Evolutionary conservation across 441 rosid genomes (phyloP).

Genomic region (Daphne laureola): DNA sequence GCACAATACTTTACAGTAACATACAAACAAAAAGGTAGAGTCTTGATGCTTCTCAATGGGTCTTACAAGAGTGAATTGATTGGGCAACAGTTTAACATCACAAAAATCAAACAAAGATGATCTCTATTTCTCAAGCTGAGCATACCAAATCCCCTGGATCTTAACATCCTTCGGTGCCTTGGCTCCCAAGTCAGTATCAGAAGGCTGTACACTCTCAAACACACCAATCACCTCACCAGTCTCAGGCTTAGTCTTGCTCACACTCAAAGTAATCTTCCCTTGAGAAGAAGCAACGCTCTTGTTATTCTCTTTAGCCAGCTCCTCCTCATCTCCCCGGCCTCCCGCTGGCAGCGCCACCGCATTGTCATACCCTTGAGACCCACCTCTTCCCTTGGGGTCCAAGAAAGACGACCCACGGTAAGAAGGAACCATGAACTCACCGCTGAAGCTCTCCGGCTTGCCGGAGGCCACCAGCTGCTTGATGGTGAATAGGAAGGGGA

Average conservation of each 20-base stretch:
- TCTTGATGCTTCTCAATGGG: conserved; percentile 20
- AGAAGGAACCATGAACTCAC: conserved; percentile 70
- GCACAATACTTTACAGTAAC: conserved; percentile 8
- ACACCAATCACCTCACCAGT: conserved; percentile 71
- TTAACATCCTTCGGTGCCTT: conserved; percentile 72
- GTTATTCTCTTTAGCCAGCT: conserved; percentile 59
- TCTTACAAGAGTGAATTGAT: conserved; percentile 14
- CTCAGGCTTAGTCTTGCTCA: conserved; percentile 60
- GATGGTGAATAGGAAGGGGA: conserved; percentile 83
- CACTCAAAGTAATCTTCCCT: conserved; percentile 72
- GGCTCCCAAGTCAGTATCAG: conserved; percentile 83
- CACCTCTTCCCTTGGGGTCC: conserved; percentile 95
- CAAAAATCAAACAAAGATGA: conserved; percentile 27
- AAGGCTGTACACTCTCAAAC: conserved; percentile 79
- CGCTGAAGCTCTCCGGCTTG: conserved; percentile 66
- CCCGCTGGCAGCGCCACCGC: conserved; percentile 89
- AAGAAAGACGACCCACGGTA: conserved; percentile 82
- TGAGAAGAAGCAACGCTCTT: conserved; percentile 51
- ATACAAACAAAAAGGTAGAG: conserved; percentile 23
- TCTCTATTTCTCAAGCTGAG: conserved; percentile 58
- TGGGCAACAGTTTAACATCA: conserved; percentile 21
- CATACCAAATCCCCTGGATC: conserved; percentile 82
- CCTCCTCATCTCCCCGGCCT: conserved; percentile 89
- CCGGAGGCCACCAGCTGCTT: conserved; percentile 75
- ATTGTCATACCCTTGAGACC: conserved; percentile 75